A percentile compares a stretch with the other conserved stretches of the same genome.
Evolutionary conservation across 2,329 filamentous ascomycete species (phyloP).

Genomic region (Plectosphaerella cucumerina): DNA sequence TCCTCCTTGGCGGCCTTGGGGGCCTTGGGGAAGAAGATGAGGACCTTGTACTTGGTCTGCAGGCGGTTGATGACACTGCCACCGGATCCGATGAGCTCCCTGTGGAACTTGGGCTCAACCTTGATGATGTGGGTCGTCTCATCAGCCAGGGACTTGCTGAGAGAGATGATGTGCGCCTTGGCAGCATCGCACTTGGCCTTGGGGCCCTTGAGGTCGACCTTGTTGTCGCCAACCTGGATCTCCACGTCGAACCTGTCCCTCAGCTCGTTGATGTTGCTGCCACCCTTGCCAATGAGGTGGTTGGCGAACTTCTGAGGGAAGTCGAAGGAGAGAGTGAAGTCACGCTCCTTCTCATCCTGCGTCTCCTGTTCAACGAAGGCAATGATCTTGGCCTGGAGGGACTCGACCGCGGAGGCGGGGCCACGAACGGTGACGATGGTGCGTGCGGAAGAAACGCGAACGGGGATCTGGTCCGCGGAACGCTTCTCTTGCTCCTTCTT

Average conservation of each 20-base stretch:
- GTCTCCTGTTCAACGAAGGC: slow-evolving; percentile 84
- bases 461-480: slow-evolving; percentile 53
- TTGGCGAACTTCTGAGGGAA: slow-evolving; percentile 95
- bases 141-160: slow-evolving; percentile 82
- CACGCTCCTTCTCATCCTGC: slow-evolving; percentile 89
- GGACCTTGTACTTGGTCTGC: slow-evolving; percentile 87
- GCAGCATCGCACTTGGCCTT: slow-evolving; percentile 90
- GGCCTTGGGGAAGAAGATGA: slow-evolving; percentile 84
- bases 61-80: slow-evolving; percentile 87
- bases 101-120: slow-evolving; percentile 90
- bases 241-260: slow-evolving; percentile 66
- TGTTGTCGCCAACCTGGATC: slow-evolving; percentile 88
- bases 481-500: slow-evolving; percentile 59
- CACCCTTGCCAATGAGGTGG: slow-evolving; percentile 68
- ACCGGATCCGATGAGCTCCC: slow-evolving; percentile 85
- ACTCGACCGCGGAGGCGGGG: slow-evolving; percentile 66
- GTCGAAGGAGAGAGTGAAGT: slow-evolving; percentile 80
- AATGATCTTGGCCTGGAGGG: slow-evolving; percentile 67
- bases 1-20: slow-evolving; percentile 66
- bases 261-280: slow-evolving; percentile 62
- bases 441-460: slow-evolving; percentile 55
- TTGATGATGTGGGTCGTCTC: slow-evolving; percentile 84
- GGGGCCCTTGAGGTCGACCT: slow-evolving; percentile 92
- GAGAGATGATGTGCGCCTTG: slow-evolving; percentile 72
- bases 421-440: slow-evolving; percentile 71